Evolutionary conservation across 257 asterid genomes (phyloP).

Genomic region (Parsonsia alboflavescens): DNA sequence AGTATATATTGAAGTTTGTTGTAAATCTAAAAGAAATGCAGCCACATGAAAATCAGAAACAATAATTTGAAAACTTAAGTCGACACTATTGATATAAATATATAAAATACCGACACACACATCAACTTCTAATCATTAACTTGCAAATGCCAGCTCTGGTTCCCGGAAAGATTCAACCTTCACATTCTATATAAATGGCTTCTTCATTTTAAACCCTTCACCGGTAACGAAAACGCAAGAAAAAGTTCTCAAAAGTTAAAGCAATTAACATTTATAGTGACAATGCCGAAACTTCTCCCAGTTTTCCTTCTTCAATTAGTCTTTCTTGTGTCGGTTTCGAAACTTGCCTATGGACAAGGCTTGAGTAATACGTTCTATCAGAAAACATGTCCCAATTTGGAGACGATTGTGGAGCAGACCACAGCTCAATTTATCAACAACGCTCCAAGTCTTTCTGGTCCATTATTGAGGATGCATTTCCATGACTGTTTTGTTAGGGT

Average conservation of each 20-base stretch:
- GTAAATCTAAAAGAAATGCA: background rate
- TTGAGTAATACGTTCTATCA: slow-evolving; percentile 34
- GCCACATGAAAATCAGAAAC: no score
- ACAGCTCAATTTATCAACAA: slow-evolving; percentile 25
- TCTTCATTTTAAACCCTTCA: background rate
- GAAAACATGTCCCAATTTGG: slow-evolving; percentile 38
- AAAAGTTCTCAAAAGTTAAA: background rate
- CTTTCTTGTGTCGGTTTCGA: slow-evolving; percentile 1
- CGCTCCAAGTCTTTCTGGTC: slow-evolving; percentile 26
- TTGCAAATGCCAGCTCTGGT: background rate
- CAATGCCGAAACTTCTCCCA: slow-evolving; percentile 19
- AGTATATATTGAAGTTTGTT: background rate
- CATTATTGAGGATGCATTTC: slow-evolving; percentile 13
- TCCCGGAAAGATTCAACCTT: background rate
- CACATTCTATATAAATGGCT: slow-evolving; percentile 4
- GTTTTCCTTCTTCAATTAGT: slow-evolving; percentile 22
- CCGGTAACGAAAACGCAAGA: background rate
- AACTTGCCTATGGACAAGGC: slow-evolving; percentile 23
- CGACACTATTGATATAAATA: background rate
- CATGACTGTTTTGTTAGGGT: slow-evolving; percentile 15
- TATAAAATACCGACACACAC: background rate
- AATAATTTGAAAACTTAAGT: background rate
- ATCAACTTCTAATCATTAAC: background rate
- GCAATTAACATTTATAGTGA: slow-evolving; percentile 19
- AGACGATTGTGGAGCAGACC: slow-evolving; percentile 26